Evolutionary conservation across 78 protist species (phyloP).

Genomic region (Goniomonas avonlea): DNA sequence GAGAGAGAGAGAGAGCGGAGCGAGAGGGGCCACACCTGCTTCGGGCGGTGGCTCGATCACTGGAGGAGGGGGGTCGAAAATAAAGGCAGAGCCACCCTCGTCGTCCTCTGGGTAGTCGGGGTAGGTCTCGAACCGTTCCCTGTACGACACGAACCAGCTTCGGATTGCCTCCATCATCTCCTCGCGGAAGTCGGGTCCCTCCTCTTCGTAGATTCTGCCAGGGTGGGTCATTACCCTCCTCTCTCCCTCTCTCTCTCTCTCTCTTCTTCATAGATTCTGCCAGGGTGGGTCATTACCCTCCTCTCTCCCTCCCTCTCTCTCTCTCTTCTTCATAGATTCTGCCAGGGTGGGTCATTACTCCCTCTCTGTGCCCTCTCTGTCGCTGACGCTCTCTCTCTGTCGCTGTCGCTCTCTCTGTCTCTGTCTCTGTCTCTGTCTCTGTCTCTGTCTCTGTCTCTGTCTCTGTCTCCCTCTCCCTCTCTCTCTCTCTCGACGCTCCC

Average conservation of each 20-base stretch:
- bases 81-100: conserved; percentile 33
- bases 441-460: too few species aligned
- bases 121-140: background rate
- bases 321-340: too few species aligned
- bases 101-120: conserved; percentile 42
- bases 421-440: background rate
- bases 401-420: background rate
- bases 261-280: too few species aligned
- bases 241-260: too few species aligned
- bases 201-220: conserved; percentile 36
- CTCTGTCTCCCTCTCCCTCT: too few species aligned
- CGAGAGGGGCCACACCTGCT: background rate
- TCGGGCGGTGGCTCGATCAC: background rate
- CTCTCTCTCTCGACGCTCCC: too few species aligned
- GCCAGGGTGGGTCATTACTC: background rate
- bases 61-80: conserved; percentile 12
- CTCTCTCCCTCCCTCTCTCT: too few species aligned
- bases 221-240: background rate
- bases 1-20: background rate
- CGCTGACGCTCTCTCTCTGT: background rate
- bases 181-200: conserved; percentile 44
- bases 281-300: background rate
- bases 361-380: background rate
- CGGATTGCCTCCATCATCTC: conserved; percentile 45
- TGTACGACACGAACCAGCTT: conserved; percentile 27